These are phyloP conservation scores for Nakataea oryzae DNA, from an alignment of 2,329 filamentous ascomycete genomes.

Conservation along the genomic window DNA sequence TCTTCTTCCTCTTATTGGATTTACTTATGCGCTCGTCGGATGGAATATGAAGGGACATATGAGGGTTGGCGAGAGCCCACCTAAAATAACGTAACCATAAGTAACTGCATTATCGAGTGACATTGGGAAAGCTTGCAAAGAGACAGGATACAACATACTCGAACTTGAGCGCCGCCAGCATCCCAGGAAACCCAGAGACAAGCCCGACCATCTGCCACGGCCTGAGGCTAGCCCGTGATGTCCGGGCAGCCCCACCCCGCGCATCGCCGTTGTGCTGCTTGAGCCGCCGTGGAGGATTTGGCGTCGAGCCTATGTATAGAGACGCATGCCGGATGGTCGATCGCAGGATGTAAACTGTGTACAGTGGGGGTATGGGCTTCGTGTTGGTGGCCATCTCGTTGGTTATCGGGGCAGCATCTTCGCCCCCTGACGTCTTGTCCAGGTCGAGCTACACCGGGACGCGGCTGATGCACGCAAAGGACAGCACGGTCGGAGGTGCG, in stretches of 20 bases:
- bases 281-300: conserved; percentile 73
- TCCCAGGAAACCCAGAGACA: conserved; percentile 81
- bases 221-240: conserved; percentile 53
- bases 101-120: neutral
- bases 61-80: conserved; percentile 87
- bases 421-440: neutral
- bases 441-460: neutral
- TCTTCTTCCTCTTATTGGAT: conserved; percentile 38
- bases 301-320: conserved; percentile 87
- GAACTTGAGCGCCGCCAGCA: conserved; percentile 82
- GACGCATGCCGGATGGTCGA: conserved; percentile 63
- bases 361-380: conserved; percentile 72
- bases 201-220: conserved; percentile 90
- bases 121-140: neutral
- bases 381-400: conserved; percentile 6
- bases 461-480: neutral
- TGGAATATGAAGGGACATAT: conserved; percentile 69
- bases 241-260: conserved; percentile 73
- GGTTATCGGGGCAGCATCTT: neutral
- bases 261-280: conserved; percentile 83
- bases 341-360: conserved; percentile 85
- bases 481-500: neutral
- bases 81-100: conserved; percentile 28
- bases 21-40: conserved; percentile 46
- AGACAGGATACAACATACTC: conserved; percentile 47